Evolutionary conservation across 768 basidiomycete genomes (phyloP), one percentile per base, ranked within the genome.

Genomic region (Russula olivacea): DNA sequence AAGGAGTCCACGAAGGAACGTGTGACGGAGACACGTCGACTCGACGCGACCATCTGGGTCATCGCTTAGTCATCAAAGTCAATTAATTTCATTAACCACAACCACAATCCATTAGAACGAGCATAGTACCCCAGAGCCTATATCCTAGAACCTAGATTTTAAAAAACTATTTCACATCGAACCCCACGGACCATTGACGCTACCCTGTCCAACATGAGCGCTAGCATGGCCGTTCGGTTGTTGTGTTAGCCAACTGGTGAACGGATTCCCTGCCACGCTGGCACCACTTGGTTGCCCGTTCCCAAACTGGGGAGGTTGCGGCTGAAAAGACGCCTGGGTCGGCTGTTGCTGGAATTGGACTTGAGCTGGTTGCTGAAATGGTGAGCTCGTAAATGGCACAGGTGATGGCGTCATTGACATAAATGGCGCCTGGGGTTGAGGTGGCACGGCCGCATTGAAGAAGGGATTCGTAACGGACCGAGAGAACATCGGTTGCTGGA

Each of bases 401-500:
- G 66, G 66, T 17, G 66, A 64, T 19, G 67, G 52, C 4, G 59
- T 65, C 17, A 19, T 55, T 34, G 61, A 36, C 43, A 66, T 41
- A 45, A 66, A 59, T 52, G 68, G 55, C 30, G 70, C 70, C 14
- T 65, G 70, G 7, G 65, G 63, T 40, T 69, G 72, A 34, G 68
- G 41, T 74, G 72, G 61, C 73, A 74, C 23, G 68, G 73, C 23
- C 68, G 60, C 12, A 72, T 70, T 50, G 66, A 69, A 66, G 65
- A 67, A 48, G 21, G 61, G 43, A 59, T 57, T 55, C 59, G 49
- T 57, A 9, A 41, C 34, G 15, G 61, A 17, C 9, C 38, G 66
- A 23, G 66, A 54, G 49, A 55, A 61, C 0, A 28, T 21, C 7
- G 59, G 68, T 53, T 66, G 61, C 21, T 69, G 68, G 15, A 56